Evolutionary conservation across 129 eudicot species (phyloP), one percentile per base, ranked within the genome.

Genomic region (Flaveria sonorensis): DNA sequence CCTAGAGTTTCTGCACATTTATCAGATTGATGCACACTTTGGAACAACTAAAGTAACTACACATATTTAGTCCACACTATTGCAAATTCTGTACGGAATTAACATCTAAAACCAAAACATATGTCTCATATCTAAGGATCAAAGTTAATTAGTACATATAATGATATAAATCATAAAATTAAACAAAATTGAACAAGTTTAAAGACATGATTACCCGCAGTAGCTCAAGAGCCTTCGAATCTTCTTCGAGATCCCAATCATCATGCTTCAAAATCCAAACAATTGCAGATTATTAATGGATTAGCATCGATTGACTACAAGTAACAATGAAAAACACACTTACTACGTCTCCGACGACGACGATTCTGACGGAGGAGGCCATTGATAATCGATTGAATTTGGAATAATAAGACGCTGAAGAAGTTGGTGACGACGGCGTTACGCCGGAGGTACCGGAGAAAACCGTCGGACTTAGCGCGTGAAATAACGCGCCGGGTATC

Each of bases 321-420:
- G 20, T 30, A 76, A 20, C 7, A 48, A 24, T 10, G 52, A 48
- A 51, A 51, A 16, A 74, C 45, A 56, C 76, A 65, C 88, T 90
- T 77, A 93, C 98, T 13, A 86, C 88, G 79, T 93, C 98, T 68
- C 98, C 98, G 52, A 93, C 93, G 75, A 93, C 71, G 71, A 91
- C 97, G 63, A 93, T 89, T 28, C 98, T 84, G 76, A 78, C 86
- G 79, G 96, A 77, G 57, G 87, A 36, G 7, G 93, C 83, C 97
- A 92, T 90, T 20, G 96, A 68, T 48, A 76, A 72, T 24, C 74
- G 86, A 71, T 72, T 72, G 63, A 67, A 9, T 73, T 86, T 81
- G 10, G 65, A 67, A 16, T 55, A 43, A 28, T 11, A 11, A 24
- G 48, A 10, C 15, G 72, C 53, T 39, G 75, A 8, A 28, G 59